A percentile compares a stretch with the other conserved stretches of the same genome.
Conservation (phyloP, 805 yeast genomes). For the Tetrapisispora phaffii region DNA sequence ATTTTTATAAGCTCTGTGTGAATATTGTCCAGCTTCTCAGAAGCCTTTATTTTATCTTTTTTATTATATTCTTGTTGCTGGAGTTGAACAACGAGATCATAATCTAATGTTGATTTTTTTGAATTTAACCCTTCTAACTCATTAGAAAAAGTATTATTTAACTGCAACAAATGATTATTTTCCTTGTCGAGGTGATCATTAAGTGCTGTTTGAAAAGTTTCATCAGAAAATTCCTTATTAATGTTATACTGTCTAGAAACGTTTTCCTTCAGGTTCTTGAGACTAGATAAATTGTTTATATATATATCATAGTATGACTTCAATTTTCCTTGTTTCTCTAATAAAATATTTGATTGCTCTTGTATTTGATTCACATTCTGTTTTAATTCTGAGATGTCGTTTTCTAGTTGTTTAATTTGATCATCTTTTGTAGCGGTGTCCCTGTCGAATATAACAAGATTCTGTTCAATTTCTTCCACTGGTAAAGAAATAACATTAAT, state of each 20-base stretch:
- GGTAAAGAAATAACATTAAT: slow-evolving; percentile 21
- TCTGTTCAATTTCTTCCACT: slow-evolving; percentile 31
- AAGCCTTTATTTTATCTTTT: slow-evolving; percentile 34
- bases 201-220: background rate
- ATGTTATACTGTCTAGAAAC: background rate
- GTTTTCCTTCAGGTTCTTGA: background rate
- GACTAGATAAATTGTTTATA: slow-evolving; percentile 3
- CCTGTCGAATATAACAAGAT: background rate
- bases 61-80: slow-evolving; percentile 36
- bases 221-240: background rate
- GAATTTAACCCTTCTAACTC: slow-evolving; percentile 18
- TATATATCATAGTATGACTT: slow-evolving; percentile 33
- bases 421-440: slow-evolving; percentile 21
- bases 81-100: slow-evolving; percentile 21
- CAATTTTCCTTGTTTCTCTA: slow-evolving; percentile 47
- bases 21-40: slow-evolving; percentile 31
- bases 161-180: background rate
- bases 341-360: slow-evolving; percentile 29
- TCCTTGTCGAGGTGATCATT: background rate
- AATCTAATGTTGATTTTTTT: slow-evolving; percentile 1
- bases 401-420: slow-evolving; percentile 22
- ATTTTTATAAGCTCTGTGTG: slow-evolving; percentile 33
- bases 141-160: background rate
- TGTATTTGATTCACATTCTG: slow-evolving; percentile 23
- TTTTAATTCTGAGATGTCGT: slow-evolving; percentile 17